Evolutionary conservation across 208 protist genomes (phyloP), one percentile per base, ranked within the genome.

Genomic region (Acanthamoeba healyi): DNA sequence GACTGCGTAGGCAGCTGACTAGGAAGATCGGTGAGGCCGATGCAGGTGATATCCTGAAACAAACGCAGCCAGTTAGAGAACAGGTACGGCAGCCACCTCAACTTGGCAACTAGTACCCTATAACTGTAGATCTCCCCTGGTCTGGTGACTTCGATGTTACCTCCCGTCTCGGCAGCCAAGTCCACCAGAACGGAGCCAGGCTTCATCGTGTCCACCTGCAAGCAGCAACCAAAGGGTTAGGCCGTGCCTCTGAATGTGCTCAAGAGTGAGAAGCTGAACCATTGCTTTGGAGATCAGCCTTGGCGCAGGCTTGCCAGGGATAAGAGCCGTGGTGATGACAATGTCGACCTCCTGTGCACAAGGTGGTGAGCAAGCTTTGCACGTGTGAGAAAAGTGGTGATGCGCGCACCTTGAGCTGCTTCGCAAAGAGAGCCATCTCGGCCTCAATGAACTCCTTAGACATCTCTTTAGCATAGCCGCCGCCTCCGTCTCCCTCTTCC

Each of bases 391-490:
- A 10, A 54, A 54, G 49, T 10, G 22, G 49, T 10, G 0, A 24
- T 7, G 49, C 9, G 19, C 38, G 4, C 7, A 91, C 84, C 79
- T 97, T 96, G 44, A 77, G 92, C 92, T 99, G 97, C 82, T 97
- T 86, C 14, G 42, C 54, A 34, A 99, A 98, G 22, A 99, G 72
- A 17, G 74, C 94, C 94, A 98, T 96, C 84, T 98, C 98, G 17
- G 98, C 98, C 3, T 97, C 96, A 58, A 98, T 96, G 82, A 98
- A 99, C 74, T 97, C 98, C 32, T 97, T 74, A 0, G 94, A 96
- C 97, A 99, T 99, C 58, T 96, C 95, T 95, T 99, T 99, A 15
- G 98, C 98, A 92, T 99, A 99, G 7, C 98, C 98, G 24, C 96
- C 95, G 5, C 58, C 72, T 29, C 97, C 98, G 17, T 97, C 95